Evolutionary conservation across 2,329 filamentous ascomycete species (phyloP).

Genomic region (Pseudopithomyces maydicus): DNA sequence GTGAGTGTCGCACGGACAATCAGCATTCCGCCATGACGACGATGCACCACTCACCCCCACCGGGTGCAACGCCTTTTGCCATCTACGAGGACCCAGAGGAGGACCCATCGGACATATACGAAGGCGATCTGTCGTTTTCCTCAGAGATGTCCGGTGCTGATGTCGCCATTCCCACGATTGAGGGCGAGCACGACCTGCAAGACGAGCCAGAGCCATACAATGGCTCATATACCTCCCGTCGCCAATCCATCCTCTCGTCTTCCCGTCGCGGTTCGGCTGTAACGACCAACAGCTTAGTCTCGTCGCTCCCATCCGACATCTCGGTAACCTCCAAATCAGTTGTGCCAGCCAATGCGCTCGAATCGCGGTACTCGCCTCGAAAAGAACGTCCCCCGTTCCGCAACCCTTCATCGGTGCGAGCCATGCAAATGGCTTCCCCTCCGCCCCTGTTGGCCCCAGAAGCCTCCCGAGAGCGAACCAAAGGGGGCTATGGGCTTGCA

Average conservation of each 20-base stretch:
- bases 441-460: conserved; percentile 36
- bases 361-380: conserved; percentile 59
- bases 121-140: conserved; percentile 39
- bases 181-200: conserved; percentile 27
- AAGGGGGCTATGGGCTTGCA: conserved; percentile 37
- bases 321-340: conserved; percentile 39
- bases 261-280: conserved; percentile 34
- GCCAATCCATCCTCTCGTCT: conserved; percentile 17
- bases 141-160: conserved; percentile 37
- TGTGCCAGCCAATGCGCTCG: conserved; percentile 29
- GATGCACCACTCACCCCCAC: conserved; percentile 35
- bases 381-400: conserved; percentile 69
- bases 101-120: conserved; percentile 35
- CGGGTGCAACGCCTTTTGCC: conserved; percentile 37
- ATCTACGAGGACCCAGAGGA: conserved; percentile 42
- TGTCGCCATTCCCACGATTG: conserved; percentile 37
- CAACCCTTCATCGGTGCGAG: conserved; percentile 70
- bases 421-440: conserved; percentile 73
- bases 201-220: conserved; percentile 35
- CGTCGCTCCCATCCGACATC: conserved; percentile 44
- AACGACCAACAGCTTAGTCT: conserved; percentile 41
- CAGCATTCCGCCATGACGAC: conserved; percentile 34
- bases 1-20: conserved; percentile 20
- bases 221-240: conserved; percentile 39
- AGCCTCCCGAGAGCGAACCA: conserved; percentile 35